Evolutionary conservation across 2,329 filamentous ascomycete genomes (phyloP).

Genomic region (Cladosporium halotolerans): DNA sequence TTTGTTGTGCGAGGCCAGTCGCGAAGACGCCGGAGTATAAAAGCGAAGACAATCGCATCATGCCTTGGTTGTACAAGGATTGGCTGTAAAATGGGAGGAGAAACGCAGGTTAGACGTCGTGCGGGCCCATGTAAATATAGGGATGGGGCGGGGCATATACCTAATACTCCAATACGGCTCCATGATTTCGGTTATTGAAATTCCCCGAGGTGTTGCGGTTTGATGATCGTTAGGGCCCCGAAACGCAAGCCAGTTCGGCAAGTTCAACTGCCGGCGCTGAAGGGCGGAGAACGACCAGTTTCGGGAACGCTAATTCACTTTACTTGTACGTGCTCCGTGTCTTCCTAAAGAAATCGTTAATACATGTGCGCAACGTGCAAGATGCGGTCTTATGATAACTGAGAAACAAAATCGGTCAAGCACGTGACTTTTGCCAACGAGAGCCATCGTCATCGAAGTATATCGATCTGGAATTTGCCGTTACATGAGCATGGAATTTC

Average conservation of each 20-base stretch:
- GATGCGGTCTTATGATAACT: too few species aligned
- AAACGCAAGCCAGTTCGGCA: slow-evolving; percentile 3
- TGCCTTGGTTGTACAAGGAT: slow-evolving; percentile 2
- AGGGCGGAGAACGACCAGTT: not conserved
- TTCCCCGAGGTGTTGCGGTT: not conserved
- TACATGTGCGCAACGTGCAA: too few species aligned
- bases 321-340: too few species aligned
- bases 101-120: not conserved
- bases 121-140: not conserved
- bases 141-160: too few species aligned
- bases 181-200: not conserved
- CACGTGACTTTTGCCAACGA: too few species aligned
- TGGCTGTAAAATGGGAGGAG: not conserved
- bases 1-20: slow-evolving; percentile 4
- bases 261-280: not conserved
- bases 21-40: slow-evolving; percentile 1
- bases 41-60: slow-evolving; percentile 4
- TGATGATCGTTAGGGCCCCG: slow-evolving; percentile 3
- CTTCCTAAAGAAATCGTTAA: too few species aligned
- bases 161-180: not conserved
- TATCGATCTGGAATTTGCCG: too few species aligned
- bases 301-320: too few species aligned
- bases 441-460: too few species aligned
- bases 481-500: too few species aligned
- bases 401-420: too few species aligned